Evolutionary conservation across 2,329 filamentous ascomycete genomes (phyloP), one percentile per base, ranked within the genome.

Genomic region (Podosphaera aphanis): DNA sequence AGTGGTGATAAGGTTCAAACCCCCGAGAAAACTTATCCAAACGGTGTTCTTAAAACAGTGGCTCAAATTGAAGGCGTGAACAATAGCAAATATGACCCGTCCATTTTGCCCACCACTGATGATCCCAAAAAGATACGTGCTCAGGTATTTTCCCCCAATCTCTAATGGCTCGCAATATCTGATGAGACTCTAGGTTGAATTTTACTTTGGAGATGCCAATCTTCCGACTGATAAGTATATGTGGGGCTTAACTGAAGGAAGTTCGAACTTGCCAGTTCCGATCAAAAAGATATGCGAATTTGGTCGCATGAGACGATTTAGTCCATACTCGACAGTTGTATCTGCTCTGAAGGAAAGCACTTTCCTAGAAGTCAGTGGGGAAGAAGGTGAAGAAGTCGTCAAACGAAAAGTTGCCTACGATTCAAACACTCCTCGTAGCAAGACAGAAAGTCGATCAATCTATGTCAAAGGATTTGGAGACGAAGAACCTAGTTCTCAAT

Each of bases 381-480:
- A 79, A 53, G 74, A 85, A 52, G 78, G 77, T 49, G 63, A 76
- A 51, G 76, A 90, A 71, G 68, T 63, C 37, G 62, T 88, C 57
- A 78, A 77, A 60, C 84, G 88, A 66, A 92, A 85, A 69, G 66
- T 70, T 19, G 69, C 88, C 45, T 77, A 70, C 57, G 69, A 73
- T 57, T 69, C 73, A 45, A 60, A 64, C 49, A 66, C 63, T 49
- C 70, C 72, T 52, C 73, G 76, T 56, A 25, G 75, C 60, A 73
- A 76, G 62, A 68, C 73, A 47, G 78, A 86, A 62, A 70, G 73
- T 48, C 71, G 78, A 48, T 88, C 78, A 56, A 73, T 93, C 59
- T 98, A 98, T 62, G 84, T 74, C 55, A 98, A 95, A 69, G 88
- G 86, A 43, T 98, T 98, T 56, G 85, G 85, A 39, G 73, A 80